Base-by-base conservation (phyloP, 768 basidiomycete genomes). In the Lactarius deliciosus region DNA sequence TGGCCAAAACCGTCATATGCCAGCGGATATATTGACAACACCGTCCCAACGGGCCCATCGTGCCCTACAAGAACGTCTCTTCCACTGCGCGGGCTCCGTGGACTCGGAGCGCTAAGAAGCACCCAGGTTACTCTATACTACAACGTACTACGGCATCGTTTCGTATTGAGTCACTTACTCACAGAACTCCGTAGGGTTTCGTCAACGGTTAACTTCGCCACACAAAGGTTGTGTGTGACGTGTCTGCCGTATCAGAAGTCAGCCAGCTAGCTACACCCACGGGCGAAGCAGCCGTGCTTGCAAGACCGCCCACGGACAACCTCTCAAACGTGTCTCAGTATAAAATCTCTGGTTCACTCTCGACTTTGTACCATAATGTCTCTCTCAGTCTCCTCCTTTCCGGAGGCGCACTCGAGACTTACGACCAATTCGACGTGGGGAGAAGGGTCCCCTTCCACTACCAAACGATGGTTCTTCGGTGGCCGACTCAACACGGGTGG, bases 341-440 rank as follows among this genome's bases (percentile, higher is more conserved):
- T n/a, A 45, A 22, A 15, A 41, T 28, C 34, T 30, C 1, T 41
- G 11, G 47, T 50, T 22, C 47, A 11, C 36, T 34, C 8, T 30
- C 60, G 18, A 62, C 25, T 20, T 32, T 53, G 25, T 20, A 54
- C 47, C 9, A 7, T 30, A 22, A 71, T 69, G 70, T 41, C 68
- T 18, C 70, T 70, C 57, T 63, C 68, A 20, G 68, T 69, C 65
- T 69, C 68, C 22, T 71, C 70, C 3, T 71, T 71, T 60, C 70
- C 70, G 1, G 70, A 50, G 22, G 41, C 61, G 16, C 64, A 61
- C 13, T 25, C 58, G 20, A 62, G 38, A 5, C 57, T 40, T 36
- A 36, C 56, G 28, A 30, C 18, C 20, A 40, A 15, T 36, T 36
- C 34, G 50, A 58, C 25, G 22, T 41, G 43, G 57, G 58, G 43